Conservation (phyloP, 805 yeast genomes). For the Starmerella vaccinii region DNA sequence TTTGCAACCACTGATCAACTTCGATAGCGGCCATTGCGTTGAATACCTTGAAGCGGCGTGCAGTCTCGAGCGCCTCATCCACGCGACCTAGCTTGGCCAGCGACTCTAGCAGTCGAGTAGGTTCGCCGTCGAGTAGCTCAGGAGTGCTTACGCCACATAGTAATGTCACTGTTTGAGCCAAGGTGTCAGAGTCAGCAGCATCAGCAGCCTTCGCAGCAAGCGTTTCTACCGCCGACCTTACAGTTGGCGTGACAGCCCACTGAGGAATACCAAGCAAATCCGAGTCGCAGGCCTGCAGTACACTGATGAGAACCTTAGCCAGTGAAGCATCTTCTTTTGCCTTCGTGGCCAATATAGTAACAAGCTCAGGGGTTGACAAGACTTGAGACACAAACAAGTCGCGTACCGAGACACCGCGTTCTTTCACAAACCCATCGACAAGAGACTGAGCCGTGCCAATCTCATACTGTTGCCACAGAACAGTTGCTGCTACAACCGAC, state of each 20-base stretch:
- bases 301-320: background rate
- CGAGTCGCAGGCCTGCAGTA: conserved; percentile 4
- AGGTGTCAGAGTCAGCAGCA: conserved; percentile 20
- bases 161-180: conserved; percentile 35
- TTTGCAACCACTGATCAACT: conserved; percentile 34
- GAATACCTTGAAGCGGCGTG: conserved; percentile 59
- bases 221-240: conserved; percentile 12
- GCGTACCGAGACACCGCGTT: background rate
- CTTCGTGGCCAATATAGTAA: background rate
- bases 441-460: background rate
- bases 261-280: conserved; percentile 7
- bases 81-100: conserved; percentile 40
- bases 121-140: conserved; percentile 14
- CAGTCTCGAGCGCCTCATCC: conserved; percentile 39
- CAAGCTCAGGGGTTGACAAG: background rate
- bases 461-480: conserved; percentile 3
- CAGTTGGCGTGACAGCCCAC: conserved; percentile 8
- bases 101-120: conserved; percentile 25
- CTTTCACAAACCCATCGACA: background rate
- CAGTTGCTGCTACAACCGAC: conserved; percentile 16
- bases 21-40: conserved; percentile 49
- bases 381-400: background rate
- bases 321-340: background rate
- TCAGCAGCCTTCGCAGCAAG: conserved; percentile 21
- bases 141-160: conserved; percentile 29